A percentile compares a stretch with the other conserved stretches of the same genome.
These are phyloP conservation scores for Nematodospora anomalae DNA, from an alignment of 1,139 yeast species.

Conservation along the genomic window DNA sequence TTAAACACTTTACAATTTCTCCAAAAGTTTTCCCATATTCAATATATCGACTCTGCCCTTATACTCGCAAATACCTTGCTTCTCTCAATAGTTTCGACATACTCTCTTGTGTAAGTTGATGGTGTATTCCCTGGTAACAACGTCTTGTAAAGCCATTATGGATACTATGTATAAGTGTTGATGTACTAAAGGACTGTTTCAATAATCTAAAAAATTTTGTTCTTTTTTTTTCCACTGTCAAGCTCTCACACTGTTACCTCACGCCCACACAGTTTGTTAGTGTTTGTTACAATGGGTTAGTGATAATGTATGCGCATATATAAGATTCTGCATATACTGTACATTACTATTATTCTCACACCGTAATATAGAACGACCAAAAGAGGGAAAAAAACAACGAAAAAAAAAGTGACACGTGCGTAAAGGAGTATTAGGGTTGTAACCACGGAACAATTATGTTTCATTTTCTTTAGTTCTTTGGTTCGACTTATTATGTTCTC, in stretches of 20 bases:
- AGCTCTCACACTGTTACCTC: conserved; percentile 1
- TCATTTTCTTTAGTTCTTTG: no score
- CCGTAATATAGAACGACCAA: background rate
- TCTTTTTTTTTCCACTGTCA: conserved; percentile 7
- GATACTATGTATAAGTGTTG: conserved; percentile 15
- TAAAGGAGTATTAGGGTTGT: conserved; percentile 14
- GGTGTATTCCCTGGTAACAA: conserved; percentile 99
- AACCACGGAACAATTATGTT: conserved; percentile 5
- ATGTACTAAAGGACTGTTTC: conserved; percentile 2
- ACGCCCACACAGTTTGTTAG: no score
- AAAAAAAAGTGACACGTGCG: no score
- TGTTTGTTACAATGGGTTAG: no score
- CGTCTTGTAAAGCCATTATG: conserved; percentile 96
- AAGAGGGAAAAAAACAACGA: background rate
- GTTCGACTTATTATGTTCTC: no score
- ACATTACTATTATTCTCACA: conserved; percentile 1
- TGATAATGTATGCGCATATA: no score
- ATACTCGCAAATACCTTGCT: no score
- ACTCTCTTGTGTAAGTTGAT: conserved; percentile 99
- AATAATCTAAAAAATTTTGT: background rate
- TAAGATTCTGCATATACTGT: background rate
- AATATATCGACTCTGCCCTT: no score
- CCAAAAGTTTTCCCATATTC: no score
- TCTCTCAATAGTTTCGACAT: conserved; percentile 47
- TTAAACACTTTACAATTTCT: no score